These are phyloP conservation scores for Hyaloscypha variabilis DNA, from an alignment of 495 filamentous ascomycete genomes.

Conservation along the genomic window DNA sequence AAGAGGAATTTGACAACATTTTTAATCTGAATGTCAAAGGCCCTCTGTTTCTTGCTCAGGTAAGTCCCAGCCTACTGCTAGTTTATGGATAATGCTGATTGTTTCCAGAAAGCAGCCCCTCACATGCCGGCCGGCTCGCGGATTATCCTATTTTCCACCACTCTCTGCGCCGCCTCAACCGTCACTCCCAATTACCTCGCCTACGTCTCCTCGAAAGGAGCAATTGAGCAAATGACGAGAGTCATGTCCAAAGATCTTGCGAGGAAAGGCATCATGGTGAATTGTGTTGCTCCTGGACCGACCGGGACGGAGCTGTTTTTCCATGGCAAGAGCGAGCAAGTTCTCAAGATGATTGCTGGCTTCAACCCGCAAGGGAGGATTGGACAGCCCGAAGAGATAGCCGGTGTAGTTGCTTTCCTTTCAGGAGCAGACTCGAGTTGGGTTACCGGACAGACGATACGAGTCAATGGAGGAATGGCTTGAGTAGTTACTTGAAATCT, in stretches of 20 bases:
- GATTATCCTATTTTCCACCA: constrained; percentile 65
- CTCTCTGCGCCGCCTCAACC: constrained; percentile 43
- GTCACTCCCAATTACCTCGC: constrained; percentile 63
- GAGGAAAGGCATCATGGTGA: constrained; percentile 61
- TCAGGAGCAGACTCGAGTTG: constrained; percentile 52
- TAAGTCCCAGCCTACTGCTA: constrained; percentile 21
- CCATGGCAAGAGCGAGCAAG: constrained; percentile 60
- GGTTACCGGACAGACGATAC: constrained; percentile 68
- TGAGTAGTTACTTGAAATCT: constrained; percentile 2
- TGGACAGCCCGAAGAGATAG: constrained; percentile 65
- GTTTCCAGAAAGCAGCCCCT: constrained; percentile 56
- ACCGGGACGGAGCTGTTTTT: constrained; percentile 69
- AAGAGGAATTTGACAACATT: constrained; percentile 58
- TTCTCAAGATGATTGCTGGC: constrained; percentile 53
- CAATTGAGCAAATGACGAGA: constrained; percentile 70
- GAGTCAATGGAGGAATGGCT: constrained; percentile 59
- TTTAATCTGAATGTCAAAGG: constrained; percentile 69
- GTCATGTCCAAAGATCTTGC: constrained; percentile 67
- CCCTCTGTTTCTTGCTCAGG: constrained; percentile 65
- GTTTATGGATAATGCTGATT: neutral
- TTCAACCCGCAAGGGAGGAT: constrained; percentile 57
- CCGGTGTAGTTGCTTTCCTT: constrained; percentile 57
- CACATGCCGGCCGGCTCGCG: constrained; percentile 60
- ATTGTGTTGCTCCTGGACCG: constrained; percentile 66
- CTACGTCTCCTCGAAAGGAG: constrained; percentile 66